Conservation (phyloP, 208 protist species). For the Crithidia expoeki region DNA sequence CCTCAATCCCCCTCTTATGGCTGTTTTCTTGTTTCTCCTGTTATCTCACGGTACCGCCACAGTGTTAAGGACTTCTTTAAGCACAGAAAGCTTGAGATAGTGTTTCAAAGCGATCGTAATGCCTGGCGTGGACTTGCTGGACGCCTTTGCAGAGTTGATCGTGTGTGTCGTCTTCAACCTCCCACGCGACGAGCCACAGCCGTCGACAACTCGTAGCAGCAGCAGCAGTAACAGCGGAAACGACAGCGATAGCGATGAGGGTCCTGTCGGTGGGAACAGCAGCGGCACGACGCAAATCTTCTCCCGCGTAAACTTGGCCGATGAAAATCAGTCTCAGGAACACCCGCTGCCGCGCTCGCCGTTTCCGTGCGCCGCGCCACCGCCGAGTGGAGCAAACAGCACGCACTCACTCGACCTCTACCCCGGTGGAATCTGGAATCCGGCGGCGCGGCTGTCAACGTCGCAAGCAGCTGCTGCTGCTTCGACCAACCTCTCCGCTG, state of each 20-base stretch:
- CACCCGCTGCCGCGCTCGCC: not conserved
- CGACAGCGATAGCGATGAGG: slow-evolving; percentile 15
- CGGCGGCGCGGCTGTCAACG: slow-evolving; percentile 1
- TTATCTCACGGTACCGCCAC: no score
- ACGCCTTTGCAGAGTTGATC: slow-evolving; percentile 70
- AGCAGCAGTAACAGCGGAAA: slow-evolving; percentile 15
- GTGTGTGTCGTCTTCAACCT: slow-evolving; percentile 72
- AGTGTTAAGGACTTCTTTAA: no score
- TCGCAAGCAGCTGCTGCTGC: not conserved
- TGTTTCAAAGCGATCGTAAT: slow-evolving; percentile 13
- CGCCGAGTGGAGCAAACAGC: slow-evolving; percentile 21
- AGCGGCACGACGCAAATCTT: slow-evolving; percentile 31
- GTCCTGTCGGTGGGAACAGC: slow-evolving; percentile 14
- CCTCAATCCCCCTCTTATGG: no score
- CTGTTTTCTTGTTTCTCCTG: no score
- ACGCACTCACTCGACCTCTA: slow-evolving; percentile 32
- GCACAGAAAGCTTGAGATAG: no score
- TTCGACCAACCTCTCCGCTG: not conserved
- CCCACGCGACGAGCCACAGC: slow-evolving; percentile 22
- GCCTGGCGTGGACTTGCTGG: slow-evolving; percentile 64
- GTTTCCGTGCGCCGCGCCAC: not conserved
- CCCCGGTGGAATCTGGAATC: slow-evolving; percentile 32
- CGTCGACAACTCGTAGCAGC: slow-evolving; percentile 7
- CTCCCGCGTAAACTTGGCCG: slow-evolving; percentile 4
- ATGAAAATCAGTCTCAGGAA: slow-evolving; percentile 1